Evolutionary conservation across 2,329 filamentous ascomycete genomes (phyloP), one percentile per base, ranked within the genome.

Genomic region (Curvularia sp.): DNA sequence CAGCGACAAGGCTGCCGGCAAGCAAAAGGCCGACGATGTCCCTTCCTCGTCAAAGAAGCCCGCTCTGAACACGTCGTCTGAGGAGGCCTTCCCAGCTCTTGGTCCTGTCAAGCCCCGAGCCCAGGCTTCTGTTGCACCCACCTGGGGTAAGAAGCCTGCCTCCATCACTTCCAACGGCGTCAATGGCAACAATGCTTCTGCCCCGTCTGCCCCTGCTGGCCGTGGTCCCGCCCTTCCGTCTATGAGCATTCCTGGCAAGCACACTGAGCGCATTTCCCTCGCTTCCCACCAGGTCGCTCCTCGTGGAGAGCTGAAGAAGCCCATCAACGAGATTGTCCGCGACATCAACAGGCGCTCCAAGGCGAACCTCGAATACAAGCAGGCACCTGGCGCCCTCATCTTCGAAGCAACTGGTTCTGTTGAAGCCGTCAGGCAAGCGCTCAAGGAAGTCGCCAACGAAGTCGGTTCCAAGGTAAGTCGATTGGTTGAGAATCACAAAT

Each of bases 321-420:
- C 94, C 7, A 83, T 97, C 50, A 82, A 87, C 30, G 94, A 98
- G 66, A 89, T 95, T 65, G 82, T 97, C 73, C 91, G 92, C 75
- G 93, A 97, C 65, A 91, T 98, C 79, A 97, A 96, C 80, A 91
- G 90, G 79, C 91, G 90, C 74, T 96, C 92, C 60, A 93, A 94
- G 75, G 93, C 93, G 57, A 91, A 87, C 67, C 87, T 99, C 66
- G 89, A 90, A 67, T 89, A 93, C 83, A 86, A 86, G 57, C 85
- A 86, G 59, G 87, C 88, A n/a, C 85, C 88, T 62, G 88, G 86
- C 63, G 91, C 90, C 36, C 83, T 93, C 67, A 88, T 89, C 68
- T 96, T 99, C 73, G 91, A 94, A 77, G 93, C 92, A 47, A 89
- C 87, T 64, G 94, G 95, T 57, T 89, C 92, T 57, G 88, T 89